Percentiles rank a stretch among this genome's conserved stretches.
These are phyloP conservation scores for Exophiala xenobiotica DNA, from an alignment of 2,329 filamentous ascomycete species.

Conservation along the genomic window DNA sequence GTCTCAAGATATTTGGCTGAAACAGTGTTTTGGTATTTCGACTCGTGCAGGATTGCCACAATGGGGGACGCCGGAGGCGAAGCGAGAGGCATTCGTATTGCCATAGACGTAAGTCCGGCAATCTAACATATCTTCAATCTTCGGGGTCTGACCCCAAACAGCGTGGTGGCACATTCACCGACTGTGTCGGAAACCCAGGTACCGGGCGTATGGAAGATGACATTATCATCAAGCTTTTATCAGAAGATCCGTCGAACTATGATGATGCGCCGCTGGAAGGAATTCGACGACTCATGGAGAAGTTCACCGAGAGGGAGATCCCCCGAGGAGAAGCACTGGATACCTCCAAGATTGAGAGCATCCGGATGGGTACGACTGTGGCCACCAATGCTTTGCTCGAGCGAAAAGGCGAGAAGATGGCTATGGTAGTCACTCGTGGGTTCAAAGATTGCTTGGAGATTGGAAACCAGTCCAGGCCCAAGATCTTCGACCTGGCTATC, in stretches of 20 bases:
- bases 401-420: slow-evolving; percentile 84
- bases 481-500: slow-evolving; percentile 89
- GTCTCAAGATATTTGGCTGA: not conserved
- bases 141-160: slow-evolving; percentile 34
- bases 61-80: slow-evolving; percentile 28
- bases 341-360: slow-evolving; percentile 80
- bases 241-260: slow-evolving; percentile 88
- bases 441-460: slow-evolving; percentile 87
- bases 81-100: slow-evolving; percentile 37
- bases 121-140: not conserved
- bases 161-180: slow-evolving; percentile 87
- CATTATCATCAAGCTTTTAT: slow-evolving; percentile 82
- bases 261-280: slow-evolving; percentile 87
- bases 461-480: slow-evolving; percentile 84
- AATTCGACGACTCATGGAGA: slow-evolving; percentile 79
- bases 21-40: no score
- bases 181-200: slow-evolving; percentile 80
- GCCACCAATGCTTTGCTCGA: slow-evolving; percentile 90
- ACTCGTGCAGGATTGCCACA: not conserved
- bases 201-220: slow-evolving; percentile 69
- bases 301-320: slow-evolving; percentile 72
- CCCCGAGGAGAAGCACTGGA: slow-evolving; percentile 77
- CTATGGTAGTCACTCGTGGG: slow-evolving; percentile 80
- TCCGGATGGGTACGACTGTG: slow-evolving; percentile 94
- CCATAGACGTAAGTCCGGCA: slow-evolving; percentile 37